These are phyloP conservation scores for Cordyceps farinosa DNA, from an alignment of 2,329 filamentous ascomycete genomes.

Conservation along the genomic window DNA sequence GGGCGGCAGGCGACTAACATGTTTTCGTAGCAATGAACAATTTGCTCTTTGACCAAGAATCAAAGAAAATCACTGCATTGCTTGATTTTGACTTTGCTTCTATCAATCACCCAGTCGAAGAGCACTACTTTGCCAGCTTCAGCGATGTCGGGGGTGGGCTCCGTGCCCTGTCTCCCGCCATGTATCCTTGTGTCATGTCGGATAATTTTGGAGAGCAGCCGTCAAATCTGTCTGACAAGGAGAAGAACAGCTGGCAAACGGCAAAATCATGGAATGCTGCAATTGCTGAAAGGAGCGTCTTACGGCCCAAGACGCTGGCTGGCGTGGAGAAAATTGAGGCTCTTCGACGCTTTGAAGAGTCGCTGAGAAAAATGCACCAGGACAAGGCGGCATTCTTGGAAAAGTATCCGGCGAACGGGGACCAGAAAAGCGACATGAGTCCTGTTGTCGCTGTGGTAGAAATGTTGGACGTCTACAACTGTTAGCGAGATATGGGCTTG, in stretches of 20 bases:
- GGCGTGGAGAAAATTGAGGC: constrained; percentile 5
- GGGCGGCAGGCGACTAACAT: neutral
- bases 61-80: constrained; percentile 24
- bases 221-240: neutral
- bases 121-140: constrained; percentile 23
- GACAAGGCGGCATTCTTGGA: neutral
- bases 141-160: constrained; percentile 8
- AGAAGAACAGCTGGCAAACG: neutral
- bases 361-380: neutral
- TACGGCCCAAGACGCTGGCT: neutral
- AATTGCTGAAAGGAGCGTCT: neutral
- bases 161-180: neutral
- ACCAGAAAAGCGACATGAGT: neutral
- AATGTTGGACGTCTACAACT: neutral
- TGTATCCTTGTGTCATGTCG: neutral
- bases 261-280: constrained; percentile 5
- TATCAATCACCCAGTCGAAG: constrained; percentile 25
- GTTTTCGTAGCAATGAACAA: constrained; percentile 26
- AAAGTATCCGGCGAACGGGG: neutral
- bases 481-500: neutral
- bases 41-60: constrained; percentile 24
- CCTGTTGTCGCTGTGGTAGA: neutral
- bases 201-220: constrained; percentile 3
- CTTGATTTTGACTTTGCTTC: constrained; percentile 29
- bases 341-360: constrained; percentile 1